These are phyloP conservation scores for Colletotrichum limetticola DNA, from an alignment of 2,329 filamentous ascomycete species.

Conservation along the genomic window DNA sequence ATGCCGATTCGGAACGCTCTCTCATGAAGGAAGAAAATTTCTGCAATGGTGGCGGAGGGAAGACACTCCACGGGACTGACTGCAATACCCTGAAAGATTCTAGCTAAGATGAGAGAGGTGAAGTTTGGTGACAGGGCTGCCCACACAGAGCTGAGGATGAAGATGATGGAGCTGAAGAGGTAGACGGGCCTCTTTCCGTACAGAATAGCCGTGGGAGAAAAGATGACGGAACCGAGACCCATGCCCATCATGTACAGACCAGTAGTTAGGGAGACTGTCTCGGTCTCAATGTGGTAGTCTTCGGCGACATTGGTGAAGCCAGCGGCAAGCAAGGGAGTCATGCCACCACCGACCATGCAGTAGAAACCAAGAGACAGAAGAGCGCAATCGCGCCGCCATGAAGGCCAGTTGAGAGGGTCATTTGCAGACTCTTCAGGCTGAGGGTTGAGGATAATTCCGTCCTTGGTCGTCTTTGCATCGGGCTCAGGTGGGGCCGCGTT, in stretches of 20 bases:
- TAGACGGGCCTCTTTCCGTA: conserved; percentile 94
- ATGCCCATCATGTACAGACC: conserved; percentile 95
- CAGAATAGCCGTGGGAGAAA: conserved; percentile 90
- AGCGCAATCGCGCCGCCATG: conserved; percentile 82
- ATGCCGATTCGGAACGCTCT: conserved; percentile 92
- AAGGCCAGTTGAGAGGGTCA: conserved; percentile 92
- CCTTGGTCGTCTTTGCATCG: conserved; percentile 78
- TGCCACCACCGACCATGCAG: conserved; percentile 92
- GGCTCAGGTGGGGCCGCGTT: conserved; percentile 36
- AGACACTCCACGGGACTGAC: conserved; percentile 93
- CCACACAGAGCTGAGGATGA: conserved; percentile 83
- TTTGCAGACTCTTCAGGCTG: conserved; percentile 92
- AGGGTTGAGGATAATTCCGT: conserved; percentile 90
- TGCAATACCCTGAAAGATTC: conserved; percentile 88
- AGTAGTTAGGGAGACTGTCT: conserved; percentile 85
- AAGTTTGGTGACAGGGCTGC: conserved; percentile 87
- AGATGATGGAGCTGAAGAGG: conserved; percentile 79
- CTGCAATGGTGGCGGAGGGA: conserved; percentile 91
- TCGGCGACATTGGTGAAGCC: conserved; percentile 85
- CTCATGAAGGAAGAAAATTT: conserved; percentile 97
- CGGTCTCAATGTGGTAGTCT: conserved; percentile 72
- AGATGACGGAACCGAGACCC: conserved; percentile 84
- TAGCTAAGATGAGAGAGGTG: conserved; percentile 79
- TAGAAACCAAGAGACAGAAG: conserved; percentile 88
- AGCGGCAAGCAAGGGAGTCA: conserved; percentile 89